Conservation (phyloP, 2,329 filamentous ascomycete species). For the Fusarium sp. region DNA sequence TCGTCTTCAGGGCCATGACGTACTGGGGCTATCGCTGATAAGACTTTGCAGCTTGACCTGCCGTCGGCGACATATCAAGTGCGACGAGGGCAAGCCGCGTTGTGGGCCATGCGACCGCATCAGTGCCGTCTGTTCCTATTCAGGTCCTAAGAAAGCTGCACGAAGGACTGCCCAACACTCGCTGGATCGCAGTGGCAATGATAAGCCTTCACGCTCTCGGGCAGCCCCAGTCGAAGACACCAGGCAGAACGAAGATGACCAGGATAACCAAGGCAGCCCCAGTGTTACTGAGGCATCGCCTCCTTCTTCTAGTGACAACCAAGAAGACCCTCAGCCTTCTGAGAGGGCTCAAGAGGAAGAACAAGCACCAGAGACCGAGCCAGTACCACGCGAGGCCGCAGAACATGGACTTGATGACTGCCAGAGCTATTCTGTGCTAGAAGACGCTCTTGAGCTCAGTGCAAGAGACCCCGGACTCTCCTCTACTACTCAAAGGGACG, state of each 20-base stretch:
- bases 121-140: constrained; percentile 22
- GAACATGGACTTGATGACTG: not conserved
- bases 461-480: not conserved
- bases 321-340: not conserved
- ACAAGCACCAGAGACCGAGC: not conserved
- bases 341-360: not conserved
- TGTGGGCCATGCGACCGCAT: constrained; percentile 38
- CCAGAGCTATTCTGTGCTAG: not conserved
- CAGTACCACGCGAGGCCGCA: not conserved
- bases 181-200: not conserved
- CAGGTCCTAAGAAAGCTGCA: not conserved
- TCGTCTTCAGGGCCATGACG: no score
- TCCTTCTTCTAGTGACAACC: not conserved
- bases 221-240: no score
- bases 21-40: no score
- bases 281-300: not conserved
- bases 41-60: constrained; percentile 11
- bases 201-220: not conserved
- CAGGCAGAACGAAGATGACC: not conserved
- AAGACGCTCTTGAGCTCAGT: not conserved
- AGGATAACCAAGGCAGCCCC: not conserved
- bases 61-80: constrained; percentile 25
- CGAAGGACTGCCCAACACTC: not conserved
- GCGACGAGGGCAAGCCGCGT: constrained; percentile 18
- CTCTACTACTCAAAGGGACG: not conserved